Conservation (phyloP, 2,329 filamentous ascomycete genomes). For the Helotiales sp. region DNA sequence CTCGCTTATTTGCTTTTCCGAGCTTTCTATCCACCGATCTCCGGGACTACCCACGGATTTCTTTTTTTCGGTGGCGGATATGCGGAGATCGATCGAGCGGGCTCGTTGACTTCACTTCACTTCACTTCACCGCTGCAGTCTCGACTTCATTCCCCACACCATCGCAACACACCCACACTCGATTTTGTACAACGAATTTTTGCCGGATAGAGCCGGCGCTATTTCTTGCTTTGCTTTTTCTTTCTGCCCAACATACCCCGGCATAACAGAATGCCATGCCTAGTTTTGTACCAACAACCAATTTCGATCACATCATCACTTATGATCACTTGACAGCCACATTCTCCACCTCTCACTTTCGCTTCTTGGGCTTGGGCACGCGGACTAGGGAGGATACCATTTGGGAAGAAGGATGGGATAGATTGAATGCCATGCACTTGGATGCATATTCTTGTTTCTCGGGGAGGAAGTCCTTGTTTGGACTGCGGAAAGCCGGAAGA, state of each 20-base stretch:
- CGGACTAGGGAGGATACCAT: conserved; percentile 1
- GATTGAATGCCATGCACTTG: not conserved
- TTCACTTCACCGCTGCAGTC: conserved; percentile 4
- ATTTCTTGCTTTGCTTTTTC: not conserved
- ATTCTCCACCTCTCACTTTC: not conserved
- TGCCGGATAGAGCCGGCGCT: conserved; percentile 2
- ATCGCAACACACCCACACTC: not conserved
- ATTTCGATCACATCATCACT: not conserved
- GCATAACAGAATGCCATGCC: not conserved
- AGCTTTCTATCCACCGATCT: not conserved
- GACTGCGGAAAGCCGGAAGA: not conserved
- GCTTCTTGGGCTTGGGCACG: not conserved
- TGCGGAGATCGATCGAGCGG: not conserved
- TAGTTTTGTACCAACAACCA: not conserved
- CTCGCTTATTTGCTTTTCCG: not conserved
- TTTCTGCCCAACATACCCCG: not conserved
- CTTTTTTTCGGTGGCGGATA: not conserved
- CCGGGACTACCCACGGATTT: too few species aligned
- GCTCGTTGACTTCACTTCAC: conserved; percentile 4
- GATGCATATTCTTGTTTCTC: not conserved
- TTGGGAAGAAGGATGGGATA: not conserved
- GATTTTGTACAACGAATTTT: conserved; percentile 1
- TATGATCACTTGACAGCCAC: not conserved
- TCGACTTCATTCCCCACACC: not conserved
- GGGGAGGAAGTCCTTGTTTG: not conserved